Base-by-base conservation (phyloP, 2,329 filamentous ascomycete genomes). In the Talaromyces marneffei region DNA sequence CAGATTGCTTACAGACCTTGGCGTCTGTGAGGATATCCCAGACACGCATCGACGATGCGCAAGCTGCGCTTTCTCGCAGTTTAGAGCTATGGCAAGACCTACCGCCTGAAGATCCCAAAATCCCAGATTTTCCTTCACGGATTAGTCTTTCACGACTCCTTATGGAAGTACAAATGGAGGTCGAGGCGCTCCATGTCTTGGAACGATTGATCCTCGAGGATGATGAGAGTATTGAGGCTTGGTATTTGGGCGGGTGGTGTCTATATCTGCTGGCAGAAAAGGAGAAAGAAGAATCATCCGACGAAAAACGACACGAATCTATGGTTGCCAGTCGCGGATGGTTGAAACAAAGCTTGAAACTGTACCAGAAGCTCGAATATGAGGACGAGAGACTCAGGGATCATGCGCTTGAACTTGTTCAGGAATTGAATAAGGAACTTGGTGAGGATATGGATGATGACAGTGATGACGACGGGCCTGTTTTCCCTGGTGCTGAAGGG, bases 201-300 rank as follows among this genome's bases (percentile, higher is more conserved):
- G 91, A 96, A 72, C 82, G 91, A 59, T 79, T 99, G 58, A 85
- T 96, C 40, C 81, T 84, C 37, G 94, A 99, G 72, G 93, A 99
- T 67, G 95, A 99, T 72, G 84, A 89, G 71, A 96, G 93, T 73
- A 90, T 99, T 20, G 94, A 99, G 77, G 89, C 91, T 18, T 97
- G 92, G 92, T 99, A 99, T 77, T 82, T 99, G 4, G 94, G 94
- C 46, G 95, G 94, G 3, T 97, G 93, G 90, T 92, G 91, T 68
- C 82, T 95, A 66, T 91, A 91, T 72, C 83, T 96, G 62, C 80
- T 89, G 64, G 76, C 74, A 37, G 71, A 76, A 67, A 77, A 80
- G 71, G 71, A 74, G 65, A 77, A 80, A 70, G 71, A 74, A 65
- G 70, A 80, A 42, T 61, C 69, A 37, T 67, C 72, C 4, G 79